These are phyloP conservation scores for Daldinia grandis DNA, from an alignment of 495 filamentous ascomycete species.

Conservation along the genomic window DNA sequence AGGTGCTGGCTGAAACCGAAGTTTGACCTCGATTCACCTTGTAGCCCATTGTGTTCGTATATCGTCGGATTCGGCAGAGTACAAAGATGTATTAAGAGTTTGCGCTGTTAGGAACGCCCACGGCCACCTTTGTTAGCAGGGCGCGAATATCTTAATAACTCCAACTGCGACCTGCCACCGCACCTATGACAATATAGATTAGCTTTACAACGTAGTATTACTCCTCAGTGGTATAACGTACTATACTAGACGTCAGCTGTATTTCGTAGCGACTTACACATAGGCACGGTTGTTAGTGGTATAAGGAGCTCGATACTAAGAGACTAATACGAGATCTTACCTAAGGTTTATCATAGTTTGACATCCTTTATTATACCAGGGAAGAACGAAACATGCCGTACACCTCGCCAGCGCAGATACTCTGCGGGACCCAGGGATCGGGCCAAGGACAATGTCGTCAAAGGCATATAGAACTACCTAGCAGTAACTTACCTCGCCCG, in stretches of 20 bases:
- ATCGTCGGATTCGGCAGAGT: constrained; percentile 30
- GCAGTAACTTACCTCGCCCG: neutral
- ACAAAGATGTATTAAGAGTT: constrained; percentile 15
- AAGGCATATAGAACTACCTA: constrained; percentile 20
- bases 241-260: neutral
- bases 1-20: constrained; percentile 17
- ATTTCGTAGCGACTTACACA: neutral
- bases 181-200: too few species aligned
- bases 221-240: neutral
- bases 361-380: neutral
- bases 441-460: constrained; percentile 9
- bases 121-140: constrained; percentile 21
- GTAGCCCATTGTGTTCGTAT: constrained; percentile 7
- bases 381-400: neutral
- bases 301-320: neutral
- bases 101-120: neutral
- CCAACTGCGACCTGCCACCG: too few species aligned
- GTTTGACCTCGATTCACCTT: neutral
- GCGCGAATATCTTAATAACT: constrained; percentile 3
- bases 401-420: constrained; percentile 5
- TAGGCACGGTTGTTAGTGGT: neutral
- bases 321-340: neutral
- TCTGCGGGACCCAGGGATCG: constrained; percentile 7
- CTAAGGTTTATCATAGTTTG: neutral
- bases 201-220: too few species aligned